These are phyloP conservation scores for Cercospora beticola DNA, from an alignment of 2,329 filamentous ascomycete genomes.

Conservation along the genomic window DNA sequence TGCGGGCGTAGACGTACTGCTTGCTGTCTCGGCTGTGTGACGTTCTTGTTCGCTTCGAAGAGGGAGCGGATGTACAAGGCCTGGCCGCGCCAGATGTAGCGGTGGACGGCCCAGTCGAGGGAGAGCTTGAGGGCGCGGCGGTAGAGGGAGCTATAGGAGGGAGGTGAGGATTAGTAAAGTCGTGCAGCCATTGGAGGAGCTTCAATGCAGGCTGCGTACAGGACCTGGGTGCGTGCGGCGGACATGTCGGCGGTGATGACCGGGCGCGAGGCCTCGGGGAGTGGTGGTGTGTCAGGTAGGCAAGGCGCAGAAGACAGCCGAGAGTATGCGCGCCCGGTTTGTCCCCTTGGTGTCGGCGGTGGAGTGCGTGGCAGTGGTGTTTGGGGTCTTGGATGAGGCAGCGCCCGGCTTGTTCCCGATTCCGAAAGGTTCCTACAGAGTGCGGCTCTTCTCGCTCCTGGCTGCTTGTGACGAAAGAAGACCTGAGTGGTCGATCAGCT, in stretches of 20 bases:
- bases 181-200: background rate
- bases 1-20: constrained; percentile 59
- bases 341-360: background rate
- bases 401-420: background rate
- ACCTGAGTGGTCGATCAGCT: background rate
- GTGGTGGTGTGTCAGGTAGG: background rate
- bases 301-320: background rate
- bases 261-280: background rate
- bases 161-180: constrained; percentile 2
- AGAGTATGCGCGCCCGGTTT: background rate
- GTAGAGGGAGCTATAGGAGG: constrained; percentile 65
- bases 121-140: constrained; percentile 89
- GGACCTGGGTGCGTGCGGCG: constrained; percentile 40
- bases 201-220: constrained; percentile 26
- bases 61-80: constrained; percentile 92
- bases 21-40: constrained; percentile 81
- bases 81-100: constrained; percentile 91
- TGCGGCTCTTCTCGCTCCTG: background rate
- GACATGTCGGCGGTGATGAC: constrained; percentile 14
- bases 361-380: background rate
- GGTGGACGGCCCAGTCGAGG: constrained; percentile 92
- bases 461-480: constrained; percentile 9
- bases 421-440: background rate
- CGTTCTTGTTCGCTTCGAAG: constrained; percentile 87
- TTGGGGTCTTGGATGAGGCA: background rate